Base-by-base conservation (phyloP, 129 eudicot genomes). In the Solidago caesia region DNA sequence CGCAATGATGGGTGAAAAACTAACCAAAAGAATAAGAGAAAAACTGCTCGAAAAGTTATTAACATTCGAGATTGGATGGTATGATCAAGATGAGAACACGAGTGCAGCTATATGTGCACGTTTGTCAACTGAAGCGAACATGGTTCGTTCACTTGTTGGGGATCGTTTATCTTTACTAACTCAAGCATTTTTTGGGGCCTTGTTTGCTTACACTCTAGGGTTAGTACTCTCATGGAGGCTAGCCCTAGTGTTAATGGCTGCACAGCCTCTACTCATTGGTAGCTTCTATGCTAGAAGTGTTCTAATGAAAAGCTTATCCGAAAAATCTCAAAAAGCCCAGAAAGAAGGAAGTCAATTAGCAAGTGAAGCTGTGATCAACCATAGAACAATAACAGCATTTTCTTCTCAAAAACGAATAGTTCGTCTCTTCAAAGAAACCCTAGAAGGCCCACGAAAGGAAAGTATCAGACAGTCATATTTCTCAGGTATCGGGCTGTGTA, bases 61-160 rank as follows among this genome's bases (percentile, higher is more conserved):
- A 81, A 87, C 87, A 21, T 90, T 90, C 51, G 94, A 87, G 71
- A 75, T 90, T 16, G 93, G 93, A 7, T 90, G 96, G 96, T 90
- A 82, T 58, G 96, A 90, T 76, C 83, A 64, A 64, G 91, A 87
- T 8, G 91, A 87, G 58, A 90, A 90, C 82, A 87, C 96, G 7
- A 87, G 93, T 73, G 96, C 88, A 14, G 94, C 94, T 44, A 76
- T 90, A 75, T 87, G 89, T 63, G 85, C 96, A 66, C 76, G 88
- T 21, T 67, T 90, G 46, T 82, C 94, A 44, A 80, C 87, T 12
- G 94, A 90, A 65, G 94, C 94, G 15, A 86, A 80, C 69, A 78
- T 82, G 89, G 91, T 90, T 1, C 83, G 89, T 5, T 90, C 96
- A 13, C 90, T 90, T 49, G 92, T 90, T 39, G 96, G 92, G 5